Percentiles rank a stretch among this genome's conserved stretches.
Conservation (phyloP, 2,329 filamentous ascomycete genomes). For the Geoglossum cookeanum region DNA sequence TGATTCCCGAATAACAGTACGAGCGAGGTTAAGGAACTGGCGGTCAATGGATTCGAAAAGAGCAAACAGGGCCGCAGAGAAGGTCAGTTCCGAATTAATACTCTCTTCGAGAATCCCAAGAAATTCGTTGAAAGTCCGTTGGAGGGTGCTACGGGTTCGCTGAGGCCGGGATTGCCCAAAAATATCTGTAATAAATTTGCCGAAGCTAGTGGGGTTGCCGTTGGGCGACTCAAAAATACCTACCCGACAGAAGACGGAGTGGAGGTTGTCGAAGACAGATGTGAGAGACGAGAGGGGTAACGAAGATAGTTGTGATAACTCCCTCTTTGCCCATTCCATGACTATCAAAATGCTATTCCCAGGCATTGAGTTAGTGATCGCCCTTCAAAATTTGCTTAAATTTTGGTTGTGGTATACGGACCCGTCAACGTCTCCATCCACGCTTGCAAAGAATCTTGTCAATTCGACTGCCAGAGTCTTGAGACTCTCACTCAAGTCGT, state of each 20-base stretch:
- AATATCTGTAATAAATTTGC: conserved; percentile 47
- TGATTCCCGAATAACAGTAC: conserved; percentile 67
- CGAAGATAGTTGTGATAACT: conserved; percentile 51
- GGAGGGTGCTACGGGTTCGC: conserved; percentile 59
- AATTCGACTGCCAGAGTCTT: conserved; percentile 71
- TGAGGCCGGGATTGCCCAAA: conserved; percentile 70
- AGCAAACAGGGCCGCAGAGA: conserved; percentile 61
- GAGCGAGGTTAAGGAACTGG: conserved; percentile 75
- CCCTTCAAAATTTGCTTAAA: conserved; percentile 7
- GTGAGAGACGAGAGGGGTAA: conserved; percentile 44
- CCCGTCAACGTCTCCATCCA: conserved; percentile 83
- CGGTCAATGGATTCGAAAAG: conserved; percentile 86
- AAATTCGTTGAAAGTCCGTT: conserved; percentile 77
- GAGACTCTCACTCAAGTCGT: conserved; percentile 68
- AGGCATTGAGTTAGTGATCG: conserved; percentile 10
- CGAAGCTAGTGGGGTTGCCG: conserved; percentile 46
- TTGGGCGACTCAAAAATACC: conserved; percentile 38
- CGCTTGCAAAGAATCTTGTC: conserved; percentile 80
- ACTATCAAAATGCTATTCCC: conserved; percentile 57
- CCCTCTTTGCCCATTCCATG: conserved; percentile 89
- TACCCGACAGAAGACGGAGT: conserved; percentile 50
- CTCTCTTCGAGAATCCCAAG: conserved; percentile 74
- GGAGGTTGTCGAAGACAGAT: conserved; percentile 62
- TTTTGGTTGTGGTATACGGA: conserved; percentile 20
- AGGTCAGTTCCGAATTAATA: conserved; percentile 65